Percentiles rank a stretch among this genome's conserved stretches.
Evolutionary conservation across 1,139 yeast species (phyloP).

Genomic region (Lodderomyces metapsilosis): DNA sequence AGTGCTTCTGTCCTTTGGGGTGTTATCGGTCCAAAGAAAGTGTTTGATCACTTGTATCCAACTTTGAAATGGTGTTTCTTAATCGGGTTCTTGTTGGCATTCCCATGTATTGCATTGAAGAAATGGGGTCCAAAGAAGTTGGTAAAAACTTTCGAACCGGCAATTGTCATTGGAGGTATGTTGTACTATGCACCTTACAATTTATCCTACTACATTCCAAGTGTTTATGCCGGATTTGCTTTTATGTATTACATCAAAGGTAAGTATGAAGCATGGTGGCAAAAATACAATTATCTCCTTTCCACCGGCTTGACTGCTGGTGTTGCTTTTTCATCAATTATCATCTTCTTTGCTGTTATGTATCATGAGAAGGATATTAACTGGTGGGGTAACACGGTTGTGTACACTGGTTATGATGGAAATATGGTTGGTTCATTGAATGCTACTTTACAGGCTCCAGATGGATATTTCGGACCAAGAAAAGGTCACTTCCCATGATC

Average conservation of each 20-base stretch:
- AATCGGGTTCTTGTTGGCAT: conserved; percentile 49
- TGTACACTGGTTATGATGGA: conserved; percentile 40
- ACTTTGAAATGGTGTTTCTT: conserved; percentile 51
- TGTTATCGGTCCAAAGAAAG: too few relatives aligned
- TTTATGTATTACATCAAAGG: conserved; percentile 49
- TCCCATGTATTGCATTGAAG: too few relatives aligned
- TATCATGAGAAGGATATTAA: conserved; percentile 32
- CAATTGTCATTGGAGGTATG: conserved; percentile 42
- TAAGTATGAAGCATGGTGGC: conserved; percentile 51
- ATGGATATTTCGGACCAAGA: conserved; percentile 49
- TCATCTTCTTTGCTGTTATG: conserved; percentile 54
- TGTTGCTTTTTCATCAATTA: conserved; percentile 47
- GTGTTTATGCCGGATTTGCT: conserved; percentile 34
- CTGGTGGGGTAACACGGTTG: conserved; percentile 62
- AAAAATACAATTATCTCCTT: conserved; percentile 54
- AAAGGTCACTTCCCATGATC: conserved; percentile 33
- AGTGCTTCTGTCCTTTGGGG: too few relatives aligned
- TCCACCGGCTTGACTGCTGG: conserved; percentile 54
- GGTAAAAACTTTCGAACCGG: conserved; percentile 40
- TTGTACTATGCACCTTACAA: conserved; percentile 48
- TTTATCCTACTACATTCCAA: conserved; percentile 45
- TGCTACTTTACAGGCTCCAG: conserved; percentile 26
- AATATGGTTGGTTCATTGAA: conserved; percentile 21
- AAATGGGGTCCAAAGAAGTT: conserved; percentile 29
- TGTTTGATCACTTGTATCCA: conserved; percentile 50